Evolutionary conservation across 2,329 filamentous ascomycete species (phyloP).

Genomic region (Metarhizium sp.): DNA sequence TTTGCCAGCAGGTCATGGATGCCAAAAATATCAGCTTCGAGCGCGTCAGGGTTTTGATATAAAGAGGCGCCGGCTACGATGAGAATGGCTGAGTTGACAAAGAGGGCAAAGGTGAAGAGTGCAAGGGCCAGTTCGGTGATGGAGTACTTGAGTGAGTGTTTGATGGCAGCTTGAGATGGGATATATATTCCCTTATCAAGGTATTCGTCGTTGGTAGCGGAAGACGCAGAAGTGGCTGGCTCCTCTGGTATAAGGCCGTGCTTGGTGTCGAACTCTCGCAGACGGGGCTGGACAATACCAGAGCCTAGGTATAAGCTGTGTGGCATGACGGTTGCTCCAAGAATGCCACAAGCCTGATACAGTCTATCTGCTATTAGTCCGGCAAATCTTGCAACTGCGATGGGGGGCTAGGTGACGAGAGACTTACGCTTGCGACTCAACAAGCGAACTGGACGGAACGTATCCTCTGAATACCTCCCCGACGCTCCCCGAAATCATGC

Average conservation of each 20-base stretch:
- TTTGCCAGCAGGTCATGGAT: slow-evolving; percentile 65
- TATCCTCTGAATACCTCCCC: slow-evolving; percentile 57
- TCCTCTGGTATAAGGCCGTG: slow-evolving; percentile 39
- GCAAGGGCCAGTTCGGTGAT: slow-evolving; percentile 61
- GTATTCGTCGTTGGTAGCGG: slow-evolving; percentile 16
- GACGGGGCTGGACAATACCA: slow-evolving; percentile 58
- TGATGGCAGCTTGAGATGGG: slow-evolving; percentile 64
- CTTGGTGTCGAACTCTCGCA: slow-evolving; percentile 52
- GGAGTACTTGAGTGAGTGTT: slow-evolving; percentile 63
- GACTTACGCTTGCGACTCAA: slow-evolving; percentile 44
- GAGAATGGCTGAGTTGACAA: slow-evolving; percentile 75
- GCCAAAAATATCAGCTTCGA: slow-evolving; percentile 68
- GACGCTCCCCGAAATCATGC: slow-evolving; percentile 44
- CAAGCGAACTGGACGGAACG: slow-evolving; percentile 48
- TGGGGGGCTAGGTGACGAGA: not conserved
- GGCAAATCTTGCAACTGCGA: not conserved
- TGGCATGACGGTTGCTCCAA: slow-evolving; percentile 68
- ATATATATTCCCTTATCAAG: slow-evolving; percentile 51
- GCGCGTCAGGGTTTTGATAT: slow-evolving; percentile 50
- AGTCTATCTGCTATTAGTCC: slow-evolving; percentile 18
- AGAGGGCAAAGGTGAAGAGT: slow-evolving; percentile 74
- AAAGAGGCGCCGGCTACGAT: slow-evolving; percentile 74
- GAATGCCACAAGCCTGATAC: slow-evolving; percentile 66
- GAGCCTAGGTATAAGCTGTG: slow-evolving; percentile 61
- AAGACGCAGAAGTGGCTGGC: slow-evolving; percentile 16